Conservation (phyloP, 192 early-diverging fungal species). For the Gigaspora rosea region DNA sequence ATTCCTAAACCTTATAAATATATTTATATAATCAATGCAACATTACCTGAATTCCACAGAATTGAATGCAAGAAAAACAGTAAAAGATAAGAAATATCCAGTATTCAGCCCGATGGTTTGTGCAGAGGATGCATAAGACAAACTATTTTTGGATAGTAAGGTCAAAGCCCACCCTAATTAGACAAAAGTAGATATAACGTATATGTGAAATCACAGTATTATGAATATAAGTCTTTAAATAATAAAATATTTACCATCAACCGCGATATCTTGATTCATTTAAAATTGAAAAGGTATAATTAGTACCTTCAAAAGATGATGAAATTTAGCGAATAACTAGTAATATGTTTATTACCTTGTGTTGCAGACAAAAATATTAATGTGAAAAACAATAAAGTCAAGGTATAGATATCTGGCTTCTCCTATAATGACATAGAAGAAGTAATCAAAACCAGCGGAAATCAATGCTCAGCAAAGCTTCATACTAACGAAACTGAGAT, state of each 20-base stretch:
- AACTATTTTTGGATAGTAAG: constrained; percentile 85
- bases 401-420: constrained; percentile 61
- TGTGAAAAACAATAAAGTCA: constrained; percentile 78
- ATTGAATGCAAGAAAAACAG: constrained; percentile 96
- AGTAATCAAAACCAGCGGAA: too few relatives aligned
- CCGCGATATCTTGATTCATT: constrained; percentile 55
- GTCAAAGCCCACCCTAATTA: constrained; percentile 86
- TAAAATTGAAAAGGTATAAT: neutral
- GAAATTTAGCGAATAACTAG: neutral
- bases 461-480: too few relatives aligned
- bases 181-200: neutral
- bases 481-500: too few relatives aligned
- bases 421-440: constrained; percentile 36
- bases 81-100: constrained; percentile 95
- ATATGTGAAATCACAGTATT: neutral
- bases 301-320: constrained; percentile 9
- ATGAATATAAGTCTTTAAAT: neutral
- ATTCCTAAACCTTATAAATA: too few relatives aligned
- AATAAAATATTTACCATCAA: constrained; percentile 45
- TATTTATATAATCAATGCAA: too few relatives aligned
- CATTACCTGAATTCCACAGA: constrained; percentile 76
- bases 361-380: constrained; percentile 95
- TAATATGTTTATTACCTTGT: constrained; percentile 77
- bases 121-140: constrained; percentile 89
- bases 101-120: constrained; percentile 97